These are phyloP conservation scores for Hymenoscyphus repandus DNA, from an alignment of 2,329 filamentous ascomycete genomes.

Conservation along the genomic window DNA sequence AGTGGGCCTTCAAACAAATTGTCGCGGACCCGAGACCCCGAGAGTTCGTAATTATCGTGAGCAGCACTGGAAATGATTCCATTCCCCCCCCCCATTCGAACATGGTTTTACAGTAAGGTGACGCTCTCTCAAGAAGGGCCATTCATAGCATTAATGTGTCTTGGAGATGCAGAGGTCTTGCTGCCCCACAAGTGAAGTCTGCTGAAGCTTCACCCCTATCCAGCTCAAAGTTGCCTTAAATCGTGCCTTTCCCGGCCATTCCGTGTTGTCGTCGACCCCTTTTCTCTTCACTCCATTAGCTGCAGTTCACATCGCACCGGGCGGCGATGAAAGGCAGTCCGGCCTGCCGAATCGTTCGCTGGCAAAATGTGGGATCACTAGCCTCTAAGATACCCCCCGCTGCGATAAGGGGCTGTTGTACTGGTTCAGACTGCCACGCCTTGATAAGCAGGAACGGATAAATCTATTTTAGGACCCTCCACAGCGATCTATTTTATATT, in stretches of 20 bases:
- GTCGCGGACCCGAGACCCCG: not conserved
- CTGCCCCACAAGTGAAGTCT: not conserved
- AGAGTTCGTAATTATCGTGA: not conserved
- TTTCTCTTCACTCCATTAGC: not conserved
- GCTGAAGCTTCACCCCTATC: not conserved
- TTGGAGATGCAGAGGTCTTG: not conserved
- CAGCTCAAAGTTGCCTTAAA: not conserved
- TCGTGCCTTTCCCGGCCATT: not conserved
- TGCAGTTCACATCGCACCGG: conserved; percentile 2
- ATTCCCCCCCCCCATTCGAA: too few species aligned
- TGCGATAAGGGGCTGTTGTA: not conserved
- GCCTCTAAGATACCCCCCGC: not conserved
- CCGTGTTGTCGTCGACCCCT: not conserved
- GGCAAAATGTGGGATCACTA: not conserved
- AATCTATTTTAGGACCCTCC: conserved; percentile 8
- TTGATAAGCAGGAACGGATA: conserved; percentile 9
- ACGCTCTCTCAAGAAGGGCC: too few species aligned
- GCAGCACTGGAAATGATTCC: not conserved
- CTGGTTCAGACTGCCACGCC: not conserved
- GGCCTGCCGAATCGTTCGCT: not conserved
- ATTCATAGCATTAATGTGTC: not conserved
- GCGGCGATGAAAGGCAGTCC: not conserved
- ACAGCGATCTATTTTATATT: not conserved
- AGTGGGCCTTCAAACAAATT: conserved; percentile 6
- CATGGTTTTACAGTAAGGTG: too few species aligned